Conservation (phyloP, 306 rosid genomes). For the Ochetophila trinervis region DNA sequence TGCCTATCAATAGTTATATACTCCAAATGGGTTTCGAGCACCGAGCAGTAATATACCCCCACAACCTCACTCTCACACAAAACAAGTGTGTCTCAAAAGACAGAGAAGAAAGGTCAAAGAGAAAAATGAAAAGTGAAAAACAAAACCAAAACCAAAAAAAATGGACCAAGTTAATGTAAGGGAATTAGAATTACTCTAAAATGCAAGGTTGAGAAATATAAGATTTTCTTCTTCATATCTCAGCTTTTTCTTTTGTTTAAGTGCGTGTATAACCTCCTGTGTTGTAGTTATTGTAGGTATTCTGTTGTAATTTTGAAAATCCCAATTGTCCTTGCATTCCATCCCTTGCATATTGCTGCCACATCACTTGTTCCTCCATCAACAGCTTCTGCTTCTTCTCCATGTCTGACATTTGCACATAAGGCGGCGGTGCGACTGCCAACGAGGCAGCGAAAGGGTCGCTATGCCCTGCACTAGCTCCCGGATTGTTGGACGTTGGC, state of each 20-base stretch:
- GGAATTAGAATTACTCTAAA: too few relatives aligned
- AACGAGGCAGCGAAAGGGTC: conserved; percentile 90
- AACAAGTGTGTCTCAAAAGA: too few relatives aligned
- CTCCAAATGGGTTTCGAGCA: too few relatives aligned
- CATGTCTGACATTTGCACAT: conserved; percentile 94
- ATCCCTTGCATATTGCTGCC: conserved; percentile 81
- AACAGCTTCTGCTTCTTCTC: conserved; percentile 82
- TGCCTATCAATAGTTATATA: too few relatives aligned
- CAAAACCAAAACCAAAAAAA: too few relatives aligned
- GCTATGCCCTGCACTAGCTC: background rate
- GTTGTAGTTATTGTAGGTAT: conserved; percentile 18
- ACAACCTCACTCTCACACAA: too few relatives aligned
- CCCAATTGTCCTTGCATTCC: conserved; percentile 63
- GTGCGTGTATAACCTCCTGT: conserved; percentile 55
- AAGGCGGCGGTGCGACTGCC: conserved; percentile 70
- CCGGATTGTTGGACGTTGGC: conserved; percentile 13
- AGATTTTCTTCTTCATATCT: too few relatives aligned
- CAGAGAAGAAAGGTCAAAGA: too few relatives aligned
- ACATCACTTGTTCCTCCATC: conserved; percentile 70
- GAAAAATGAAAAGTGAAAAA: too few relatives aligned
- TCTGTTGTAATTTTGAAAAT: conserved; percentile 34
- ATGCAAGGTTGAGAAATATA: too few relatives aligned
- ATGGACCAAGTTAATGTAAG: too few relatives aligned
- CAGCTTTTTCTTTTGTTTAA: conserved; percentile 19
- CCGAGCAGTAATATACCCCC: too few relatives aligned